Evolutionary conservation across 2,329 filamentous ascomycete species (phyloP).

Genomic region (Calonectria hawksworthii): DNA sequence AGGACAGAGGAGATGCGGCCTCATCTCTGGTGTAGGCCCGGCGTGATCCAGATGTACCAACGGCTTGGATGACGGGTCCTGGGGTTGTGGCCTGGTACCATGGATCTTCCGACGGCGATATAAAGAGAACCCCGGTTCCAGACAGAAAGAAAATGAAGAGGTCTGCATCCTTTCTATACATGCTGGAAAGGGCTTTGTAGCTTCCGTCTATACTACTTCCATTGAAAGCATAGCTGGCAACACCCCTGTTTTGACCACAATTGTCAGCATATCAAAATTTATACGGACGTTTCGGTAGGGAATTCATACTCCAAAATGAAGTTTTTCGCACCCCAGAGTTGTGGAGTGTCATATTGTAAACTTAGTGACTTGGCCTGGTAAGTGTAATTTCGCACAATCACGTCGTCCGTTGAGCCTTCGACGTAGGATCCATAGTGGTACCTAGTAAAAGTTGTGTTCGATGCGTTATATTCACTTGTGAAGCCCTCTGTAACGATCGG

Average conservation of each 20-base stretch:
- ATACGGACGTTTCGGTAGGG: no score
- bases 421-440: background rate
- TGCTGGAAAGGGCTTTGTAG: background rate
- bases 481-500: background rate
- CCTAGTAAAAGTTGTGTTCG: background rate
- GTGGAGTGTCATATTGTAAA: background rate
- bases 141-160: background rate
- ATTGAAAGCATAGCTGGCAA: background rate
- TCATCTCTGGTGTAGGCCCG: background rate
- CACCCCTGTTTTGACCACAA: no score
- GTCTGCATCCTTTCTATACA: background rate
- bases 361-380: background rate
- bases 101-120: background rate
- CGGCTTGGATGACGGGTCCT: background rate
- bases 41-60: background rate
- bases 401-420: background rate
- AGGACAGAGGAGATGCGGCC: background rate
- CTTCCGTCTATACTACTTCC: background rate
- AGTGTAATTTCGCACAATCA: background rate
- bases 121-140: background rate
- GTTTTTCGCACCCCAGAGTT: no score
- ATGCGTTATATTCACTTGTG: background rate
- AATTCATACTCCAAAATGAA: no score
- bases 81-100: constrained; percentile 1
- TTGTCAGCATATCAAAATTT: no score